phyloP scores from a whole-genome alignment of 169 alveolate species.

The Plasmodium fragile region DNA sequence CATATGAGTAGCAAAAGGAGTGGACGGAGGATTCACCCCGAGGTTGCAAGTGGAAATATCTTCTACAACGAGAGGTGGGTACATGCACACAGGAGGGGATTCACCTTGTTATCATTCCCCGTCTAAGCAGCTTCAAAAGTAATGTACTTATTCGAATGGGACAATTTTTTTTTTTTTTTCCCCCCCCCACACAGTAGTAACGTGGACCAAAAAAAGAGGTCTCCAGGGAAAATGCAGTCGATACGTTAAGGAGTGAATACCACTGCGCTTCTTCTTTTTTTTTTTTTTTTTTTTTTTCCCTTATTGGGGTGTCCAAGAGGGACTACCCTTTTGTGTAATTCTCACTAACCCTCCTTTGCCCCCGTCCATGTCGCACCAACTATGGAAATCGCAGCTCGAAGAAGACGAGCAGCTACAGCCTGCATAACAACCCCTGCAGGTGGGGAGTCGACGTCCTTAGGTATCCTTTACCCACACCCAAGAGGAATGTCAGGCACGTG shows the following conservation, averaged over 20 bases:
- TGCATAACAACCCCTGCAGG: conserved; percentile 42
- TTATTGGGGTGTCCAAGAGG: not conserved
- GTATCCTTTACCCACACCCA: conserved; percentile 46
- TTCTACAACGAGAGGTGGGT: conserved; percentile 12
- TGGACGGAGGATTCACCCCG: conserved; percentile 27
- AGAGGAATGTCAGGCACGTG: conserved; percentile 34
- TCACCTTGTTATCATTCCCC: not conserved
- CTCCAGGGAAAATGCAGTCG: not conserved
- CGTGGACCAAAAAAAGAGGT: conserved; percentile 11
- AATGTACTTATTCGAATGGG: not conserved
- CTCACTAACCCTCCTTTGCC: not conserved
- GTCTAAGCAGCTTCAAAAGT: not conserved
- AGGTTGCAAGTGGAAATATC: conserved; percentile 1
- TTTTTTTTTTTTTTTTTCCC: too few species aligned
- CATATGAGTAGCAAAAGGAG: conserved; percentile 1
- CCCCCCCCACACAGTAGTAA: not conserved
- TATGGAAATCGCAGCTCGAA: conserved; percentile 1
- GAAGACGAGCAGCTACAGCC: conserved; percentile 46
- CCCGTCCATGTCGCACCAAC: not conserved
- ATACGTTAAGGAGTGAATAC: not conserved
- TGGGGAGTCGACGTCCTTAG: conserved; percentile 72
- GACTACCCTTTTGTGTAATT: not conserved
- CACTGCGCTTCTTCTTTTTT: not conserved
- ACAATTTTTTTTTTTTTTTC: not conserved
- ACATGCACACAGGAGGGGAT: not conserved